phyloP scores from a whole-genome alignment of 2,329 filamentous ascomycete genomes.

The Colletotrichum sp. region DNA sequence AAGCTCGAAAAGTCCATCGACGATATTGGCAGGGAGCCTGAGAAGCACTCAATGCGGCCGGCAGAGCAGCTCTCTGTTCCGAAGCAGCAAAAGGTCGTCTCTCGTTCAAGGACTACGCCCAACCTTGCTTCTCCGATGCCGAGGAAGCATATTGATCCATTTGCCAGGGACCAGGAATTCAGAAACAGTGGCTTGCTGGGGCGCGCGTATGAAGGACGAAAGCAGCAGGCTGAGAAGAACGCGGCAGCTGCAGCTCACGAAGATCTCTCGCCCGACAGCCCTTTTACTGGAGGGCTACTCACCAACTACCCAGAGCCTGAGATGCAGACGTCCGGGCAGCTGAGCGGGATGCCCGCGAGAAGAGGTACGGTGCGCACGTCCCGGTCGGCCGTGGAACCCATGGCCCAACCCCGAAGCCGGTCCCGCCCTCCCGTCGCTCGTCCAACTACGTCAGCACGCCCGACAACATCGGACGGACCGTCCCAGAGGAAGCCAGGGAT shows the following conservation, averaged over 20 bases:
- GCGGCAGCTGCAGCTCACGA: conserved; percentile 22
- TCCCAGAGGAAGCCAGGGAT: conserved; percentile 31
- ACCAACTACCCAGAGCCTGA: conserved; percentile 37
- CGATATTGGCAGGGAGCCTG: conserved; percentile 50
- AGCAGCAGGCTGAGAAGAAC: conserved; percentile 35
- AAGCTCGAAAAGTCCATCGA: conserved; percentile 60
- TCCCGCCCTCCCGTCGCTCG: conserved; percentile 21
- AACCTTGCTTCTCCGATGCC: background rate
- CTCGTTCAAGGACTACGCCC: conserved; percentile 10
- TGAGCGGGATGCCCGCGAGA: conserved; percentile 39
- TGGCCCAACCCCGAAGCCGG: conserved; percentile 16
- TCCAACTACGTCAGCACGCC: conserved; percentile 29
- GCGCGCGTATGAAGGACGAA: conserved; percentile 53
- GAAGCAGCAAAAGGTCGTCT: conserved; percentile 2
- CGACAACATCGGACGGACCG: conserved; percentile 20
- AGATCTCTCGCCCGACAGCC: conserved; percentile 1
- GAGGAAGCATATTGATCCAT: conserved; percentile 14
- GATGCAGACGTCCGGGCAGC: conserved; percentile 38
- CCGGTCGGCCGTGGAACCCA: conserved; percentile 15
- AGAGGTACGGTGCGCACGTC: conserved; percentile 39
- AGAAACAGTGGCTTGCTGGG: conserved; percentile 57
- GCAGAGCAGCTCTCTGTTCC: background rate
- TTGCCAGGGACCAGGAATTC: conserved; percentile 47
- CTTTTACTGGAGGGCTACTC: conserved; percentile 42
- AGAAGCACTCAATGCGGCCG: conserved; percentile 17